Evolutionary conservation across 768 basidiomycete genomes (phyloP), one percentile per base, ranked within the genome.

Genomic region (Macrolepiota fuliginosa): DNA sequence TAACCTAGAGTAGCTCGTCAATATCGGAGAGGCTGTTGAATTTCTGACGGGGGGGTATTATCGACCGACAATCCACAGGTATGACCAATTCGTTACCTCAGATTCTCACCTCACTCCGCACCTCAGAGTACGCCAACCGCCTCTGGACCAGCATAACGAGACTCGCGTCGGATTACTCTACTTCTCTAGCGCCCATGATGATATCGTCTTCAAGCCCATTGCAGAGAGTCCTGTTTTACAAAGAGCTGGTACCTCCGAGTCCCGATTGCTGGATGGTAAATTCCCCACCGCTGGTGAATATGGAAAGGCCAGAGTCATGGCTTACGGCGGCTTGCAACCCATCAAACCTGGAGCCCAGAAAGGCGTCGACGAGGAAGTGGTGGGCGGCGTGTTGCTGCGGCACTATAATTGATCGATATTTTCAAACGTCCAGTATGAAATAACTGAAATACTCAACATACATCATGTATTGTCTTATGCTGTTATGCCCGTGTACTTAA

Each of bases 11-110:
- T 29, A 78, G 77, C 74, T 79, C 27, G 68, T 83, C 55, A 83
- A 83, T 54, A 76, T 77, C 4, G 81, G 81, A 24, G 82, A 84
- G 63, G 72, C 76, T 4, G 67, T 84, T 49, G 79, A 81, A 42
- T 81, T 80, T 69, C 70, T 82, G 22, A 79, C 77, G 6, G 81
- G 81, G 0, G 78, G 81, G 6, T 80, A 70, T 63, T 81, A 81
- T 67, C 76, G 74, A n/a, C 78, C 76, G 15, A 82, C 81, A 0
- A 80, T 81, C 54, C 81, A 83, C 67, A 63, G 70, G 59, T 69
- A 53, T 32, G 59, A 27, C 4, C 15, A 17, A 25, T n/a, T 32
- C 24, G 49, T 24, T 40, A 13, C 13, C 15, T 36, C 29, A 24
- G 17, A 46, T 12, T 12, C 32, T 19, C 5, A 61, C 15, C 29